Percentiles rank a stretch among this genome's conserved stretches.
Conservation (phyloP, 2,329 filamentous ascomycete species). For the Diaporthe vexans region DNA sequence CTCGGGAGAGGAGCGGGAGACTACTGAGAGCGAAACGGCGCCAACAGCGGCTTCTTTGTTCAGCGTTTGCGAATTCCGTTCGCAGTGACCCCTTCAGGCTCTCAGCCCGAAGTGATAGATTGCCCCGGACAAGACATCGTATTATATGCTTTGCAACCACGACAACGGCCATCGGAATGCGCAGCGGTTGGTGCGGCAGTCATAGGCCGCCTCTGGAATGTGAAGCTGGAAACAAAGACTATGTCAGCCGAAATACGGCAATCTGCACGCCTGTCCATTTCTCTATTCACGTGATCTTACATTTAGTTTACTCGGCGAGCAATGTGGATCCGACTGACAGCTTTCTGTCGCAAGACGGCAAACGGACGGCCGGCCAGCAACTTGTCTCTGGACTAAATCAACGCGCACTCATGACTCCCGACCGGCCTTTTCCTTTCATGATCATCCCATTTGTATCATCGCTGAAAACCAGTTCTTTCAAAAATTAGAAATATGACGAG, state of each 20-base stretch:
- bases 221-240: slow-evolving; percentile 52
- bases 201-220: slow-evolving; percentile 44
- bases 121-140: slow-evolving; percentile 28
- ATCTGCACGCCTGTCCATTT: slow-evolving; percentile 42
- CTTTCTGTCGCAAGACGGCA: slow-evolving; percentile 36
- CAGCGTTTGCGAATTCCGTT: slow-evolving; percentile 51
- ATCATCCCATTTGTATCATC: slow-evolving; percentile 44
- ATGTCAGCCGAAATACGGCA: slow-evolving; percentile 53
- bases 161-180: slow-evolving; percentile 48
- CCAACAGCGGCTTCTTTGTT: slow-evolving; percentile 48
- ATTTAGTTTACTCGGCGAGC: slow-evolving; percentile 35
- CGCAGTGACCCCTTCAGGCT: slow-evolving; percentile 42
- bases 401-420: slow-evolving; percentile 45
- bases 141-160: slow-evolving; percentile 38
- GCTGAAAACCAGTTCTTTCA: slow-evolving; percentile 43
- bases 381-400: slow-evolving; percentile 37
- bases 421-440: slow-evolving; percentile 42
- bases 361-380: slow-evolving; percentile 36
- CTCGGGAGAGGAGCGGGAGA: slow-evolving; percentile 61
- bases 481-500: slow-evolving; percentile 49
- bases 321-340: slow-evolving; percentile 28
- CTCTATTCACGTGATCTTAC: slow-evolving; percentile 45
- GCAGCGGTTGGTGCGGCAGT: slow-evolving; percentile 28
- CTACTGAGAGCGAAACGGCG: slow-evolving; percentile 49
- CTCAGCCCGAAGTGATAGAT: slow-evolving; percentile 37